phyloP scores from a whole-genome alignment of 495 filamentous ascomycete genomes.

The Pseudomonodictys pantanalensis region DNA sequence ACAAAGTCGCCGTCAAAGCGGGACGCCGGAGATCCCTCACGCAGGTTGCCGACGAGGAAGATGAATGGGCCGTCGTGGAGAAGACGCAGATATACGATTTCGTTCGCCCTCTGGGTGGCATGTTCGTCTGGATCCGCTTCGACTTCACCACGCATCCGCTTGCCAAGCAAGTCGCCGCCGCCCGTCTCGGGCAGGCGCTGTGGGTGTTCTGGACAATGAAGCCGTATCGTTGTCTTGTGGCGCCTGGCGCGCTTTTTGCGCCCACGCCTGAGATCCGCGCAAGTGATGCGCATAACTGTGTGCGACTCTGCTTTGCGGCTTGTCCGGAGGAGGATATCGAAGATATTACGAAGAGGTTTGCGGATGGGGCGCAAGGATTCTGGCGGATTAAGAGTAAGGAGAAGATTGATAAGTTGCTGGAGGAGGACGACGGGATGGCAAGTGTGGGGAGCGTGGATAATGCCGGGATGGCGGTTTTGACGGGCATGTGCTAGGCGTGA shows the following conservation, averaged over 20 bases:
- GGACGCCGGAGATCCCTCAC: constrained; percentile 40
- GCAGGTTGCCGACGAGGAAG: constrained; percentile 42
- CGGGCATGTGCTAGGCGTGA: constrained; percentile 6
- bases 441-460: background rate
- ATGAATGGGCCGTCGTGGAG: constrained; percentile 63
- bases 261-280: constrained; percentile 56
- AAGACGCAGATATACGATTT: constrained; percentile 71
- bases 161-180: constrained; percentile 44
- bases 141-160: constrained; percentile 71
- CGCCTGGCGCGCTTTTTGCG: constrained; percentile 69
- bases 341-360: constrained; percentile 57
- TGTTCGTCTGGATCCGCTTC: constrained; percentile 84
- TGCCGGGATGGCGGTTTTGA: constrained; percentile 2
- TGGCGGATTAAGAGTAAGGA: constrained; percentile 66
- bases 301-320: constrained; percentile 83
- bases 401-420: constrained; percentile 57
- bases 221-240: constrained; percentile 63
- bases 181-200: constrained; percentile 56
- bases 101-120: constrained; percentile 77
- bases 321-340: constrained; percentile 66
- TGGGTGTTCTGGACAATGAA: constrained; percentile 70
- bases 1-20: constrained; percentile 56
- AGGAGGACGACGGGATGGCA: constrained; percentile 36
- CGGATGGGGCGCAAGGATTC: constrained; percentile 66
- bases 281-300: constrained; percentile 59